A percentile compares a stretch with the other conserved stretches of the same genome.
phyloP scores from a whole-genome alignment of 2,329 filamentous ascomycete species.

The Penicillium palitans region DNA sequence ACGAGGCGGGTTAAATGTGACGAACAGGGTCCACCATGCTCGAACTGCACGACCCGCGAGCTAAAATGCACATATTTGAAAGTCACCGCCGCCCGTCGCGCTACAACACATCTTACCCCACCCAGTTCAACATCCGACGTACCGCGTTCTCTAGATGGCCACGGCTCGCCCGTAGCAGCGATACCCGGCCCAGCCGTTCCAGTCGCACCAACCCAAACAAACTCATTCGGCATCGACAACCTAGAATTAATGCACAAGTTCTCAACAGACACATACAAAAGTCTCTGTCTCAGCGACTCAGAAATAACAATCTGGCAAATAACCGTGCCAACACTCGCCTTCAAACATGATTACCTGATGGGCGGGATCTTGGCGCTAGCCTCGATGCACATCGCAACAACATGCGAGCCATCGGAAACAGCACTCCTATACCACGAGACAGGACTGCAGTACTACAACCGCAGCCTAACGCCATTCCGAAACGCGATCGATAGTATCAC shows the following conservation, averaged over 20 bases:
- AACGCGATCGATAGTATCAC: constrained; percentile 28
- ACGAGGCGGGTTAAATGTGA: constrained; percentile 31
- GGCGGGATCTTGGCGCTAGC: constrained; percentile 40
- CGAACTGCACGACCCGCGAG: constrained; percentile 31
- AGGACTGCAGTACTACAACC: constrained; percentile 30
- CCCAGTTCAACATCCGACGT: background rate
- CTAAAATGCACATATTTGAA: constrained; percentile 27
- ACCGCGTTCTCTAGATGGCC: background rate
- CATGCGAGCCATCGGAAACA: constrained; percentile 12
- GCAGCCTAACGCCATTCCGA: constrained; percentile 30
- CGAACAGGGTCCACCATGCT: constrained; percentile 34
- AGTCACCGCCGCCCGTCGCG: constrained; percentile 12
- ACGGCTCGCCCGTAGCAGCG: background rate
- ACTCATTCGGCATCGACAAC: constrained; percentile 30
- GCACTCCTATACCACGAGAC: constrained; percentile 27
- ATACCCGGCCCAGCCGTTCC: background rate
- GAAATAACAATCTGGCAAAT: constrained; percentile 36
- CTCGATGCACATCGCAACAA: constrained; percentile 38
- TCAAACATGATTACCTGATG: constrained; percentile 39
- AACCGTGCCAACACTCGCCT: constrained; percentile 35
- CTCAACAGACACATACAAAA: constrained; percentile 46
- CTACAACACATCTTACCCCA: background rate
- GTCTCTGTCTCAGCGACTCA: constrained; percentile 32
- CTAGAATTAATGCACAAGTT: constrained; percentile 54
- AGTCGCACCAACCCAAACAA: background rate